Percentiles rank a stretch among this genome's conserved stretches.
Conservation (phyloP, 148 eudicot genomes). For the Talinum fruticosum region DNA sequence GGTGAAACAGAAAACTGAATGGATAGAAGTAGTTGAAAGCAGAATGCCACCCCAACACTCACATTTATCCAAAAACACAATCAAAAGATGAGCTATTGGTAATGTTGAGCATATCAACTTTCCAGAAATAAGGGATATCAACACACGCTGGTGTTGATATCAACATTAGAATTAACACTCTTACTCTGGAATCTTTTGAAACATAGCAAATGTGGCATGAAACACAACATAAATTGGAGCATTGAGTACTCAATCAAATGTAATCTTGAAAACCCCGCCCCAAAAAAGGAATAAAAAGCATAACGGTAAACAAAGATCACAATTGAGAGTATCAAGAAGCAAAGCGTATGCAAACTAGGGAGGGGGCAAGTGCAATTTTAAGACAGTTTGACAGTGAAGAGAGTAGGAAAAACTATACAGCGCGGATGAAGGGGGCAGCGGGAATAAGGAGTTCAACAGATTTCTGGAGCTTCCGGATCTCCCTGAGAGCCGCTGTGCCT, state of each 20-base stretch:
- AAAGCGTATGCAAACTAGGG: background rate
- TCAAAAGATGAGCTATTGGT: background rate
- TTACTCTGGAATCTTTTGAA: background rate
- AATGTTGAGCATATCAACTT: background rate
- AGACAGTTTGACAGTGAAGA: background rate
- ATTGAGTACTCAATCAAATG: background rate
- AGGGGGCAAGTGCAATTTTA: background rate
- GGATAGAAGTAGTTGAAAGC: background rate
- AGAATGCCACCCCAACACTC: background rate
- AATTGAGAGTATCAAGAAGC: background rate
- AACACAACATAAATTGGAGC: background rate
- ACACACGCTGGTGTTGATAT: background rate
- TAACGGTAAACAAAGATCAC: background rate
- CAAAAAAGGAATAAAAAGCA: background rate
- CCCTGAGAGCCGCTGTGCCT: slow-evolving; percentile 12
- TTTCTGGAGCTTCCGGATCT: slow-evolving; percentile 12
- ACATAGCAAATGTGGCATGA: background rate
- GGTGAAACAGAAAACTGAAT: background rate
- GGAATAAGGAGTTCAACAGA: slow-evolving; percentile 8
- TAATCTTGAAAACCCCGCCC: background rate
- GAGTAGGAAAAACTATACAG: background rate
- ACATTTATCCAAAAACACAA: background rate
- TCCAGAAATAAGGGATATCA: background rate
- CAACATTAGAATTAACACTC: background rate
- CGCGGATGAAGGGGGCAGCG: slow-evolving; percentile 8